phyloP scores from a whole-genome alignment of 1,284 basidiomycete species.

The Pyrrhoderma lamaoense region DNA sequence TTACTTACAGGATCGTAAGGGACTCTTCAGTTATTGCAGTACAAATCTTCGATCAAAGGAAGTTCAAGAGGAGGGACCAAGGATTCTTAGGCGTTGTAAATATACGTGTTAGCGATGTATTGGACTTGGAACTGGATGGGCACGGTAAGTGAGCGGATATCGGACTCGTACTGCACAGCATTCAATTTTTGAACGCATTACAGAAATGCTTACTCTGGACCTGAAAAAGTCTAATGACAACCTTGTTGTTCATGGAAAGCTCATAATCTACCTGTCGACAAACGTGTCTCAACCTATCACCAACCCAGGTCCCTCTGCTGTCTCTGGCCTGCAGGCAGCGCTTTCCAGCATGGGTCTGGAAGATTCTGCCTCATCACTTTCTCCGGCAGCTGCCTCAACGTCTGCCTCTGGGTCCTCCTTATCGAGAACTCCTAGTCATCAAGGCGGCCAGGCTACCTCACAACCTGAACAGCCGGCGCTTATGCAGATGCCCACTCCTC shows the following conservation, averaged over 20 bases:
- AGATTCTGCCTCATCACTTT: slow-evolving; percentile 46
- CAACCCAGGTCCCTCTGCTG: slow-evolving; percentile 66
- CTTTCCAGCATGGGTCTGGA: slow-evolving; percentile 52
- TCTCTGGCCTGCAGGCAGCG: slow-evolving; percentile 45
- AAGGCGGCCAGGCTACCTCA: slow-evolving; percentile 31
- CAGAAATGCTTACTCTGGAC: slow-evolving; percentile 86
- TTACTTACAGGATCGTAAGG: slow-evolving; percentile 65
- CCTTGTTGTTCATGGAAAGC: slow-evolving; percentile 83
- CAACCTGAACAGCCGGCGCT: slow-evolving; percentile 29
- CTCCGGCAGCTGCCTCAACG: slow-evolving; percentile 28
- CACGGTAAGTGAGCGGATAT: slow-evolving; percentile 55
- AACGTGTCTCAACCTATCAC: slow-evolving; percentile 68
- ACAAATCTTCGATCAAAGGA: slow-evolving; percentile 95
- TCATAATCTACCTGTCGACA: slow-evolving; percentile 87
- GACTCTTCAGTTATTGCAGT: slow-evolving; percentile 89
- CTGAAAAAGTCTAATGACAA: slow-evolving; percentile 88
- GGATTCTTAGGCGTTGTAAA: slow-evolving; percentile 94
- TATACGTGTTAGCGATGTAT: slow-evolving; percentile 81
- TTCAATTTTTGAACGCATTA: not conserved
- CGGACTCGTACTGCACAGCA: not conserved
- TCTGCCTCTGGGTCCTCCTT: slow-evolving; percentile 30
- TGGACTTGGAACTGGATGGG: slow-evolving; percentile 84
- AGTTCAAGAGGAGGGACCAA: slow-evolving; percentile 93
- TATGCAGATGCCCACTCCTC: slow-evolving; percentile 32
- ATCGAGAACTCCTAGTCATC: slow-evolving; percentile 49